Base-by-base conservation (phyloP, 352 stramenopile species). In the Phytophthora palmivora region DNA sequence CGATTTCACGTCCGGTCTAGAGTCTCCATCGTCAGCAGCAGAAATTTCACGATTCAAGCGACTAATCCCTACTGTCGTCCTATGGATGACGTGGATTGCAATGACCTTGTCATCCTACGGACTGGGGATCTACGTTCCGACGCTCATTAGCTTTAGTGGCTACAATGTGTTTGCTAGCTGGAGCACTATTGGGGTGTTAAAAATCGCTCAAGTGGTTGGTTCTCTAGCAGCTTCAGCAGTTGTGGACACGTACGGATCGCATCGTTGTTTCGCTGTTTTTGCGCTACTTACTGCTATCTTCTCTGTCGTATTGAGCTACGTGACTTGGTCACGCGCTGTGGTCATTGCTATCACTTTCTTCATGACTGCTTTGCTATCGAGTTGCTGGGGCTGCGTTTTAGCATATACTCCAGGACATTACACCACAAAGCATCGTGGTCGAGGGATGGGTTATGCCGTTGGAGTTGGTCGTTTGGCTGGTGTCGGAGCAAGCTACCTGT, bases 91-190 rank as follows among this genome's bases (percentile, higher is more conserved):
- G 55, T 74, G 66, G 60, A 37, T 57, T 42, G 30, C 36, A 2
- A 60, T 54, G 21, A 57, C 39, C 19, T 22, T 74, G 32, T 71
- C 61, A 30, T 62, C 66, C 1, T 68, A 71, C 45, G 30, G 33
- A 16, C 24, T 74, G 6, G 67, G 57, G 6, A 67, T 62, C 22
- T 78, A 67, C 18, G 44, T 73, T 12, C 70, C 70, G 5, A 70
- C 67, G 43, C 44, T 78, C 4, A 64, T 75, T 24, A 75, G 70
- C 21, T n/a, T n/a, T n/a, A n/a, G n/a, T n/a, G n/a, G n/a, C n/a
- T n/a, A n/a, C n/a, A n/a, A n/a, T n/a, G n/a, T n/a, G n/a, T n/a
- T n/a, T n/a, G n/a, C n/a, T n/a, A n/a, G n/a, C n/a, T n/a, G n/a
- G n/a, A n/a, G n/a, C n/a, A n/a, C n/a, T n/a, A n/a, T n/a, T n/a